Evolutionary conservation across 331 rosid species (phyloP), one percentile per base, ranked within the genome.

Genomic region (Acacia pycnantha): DNA sequence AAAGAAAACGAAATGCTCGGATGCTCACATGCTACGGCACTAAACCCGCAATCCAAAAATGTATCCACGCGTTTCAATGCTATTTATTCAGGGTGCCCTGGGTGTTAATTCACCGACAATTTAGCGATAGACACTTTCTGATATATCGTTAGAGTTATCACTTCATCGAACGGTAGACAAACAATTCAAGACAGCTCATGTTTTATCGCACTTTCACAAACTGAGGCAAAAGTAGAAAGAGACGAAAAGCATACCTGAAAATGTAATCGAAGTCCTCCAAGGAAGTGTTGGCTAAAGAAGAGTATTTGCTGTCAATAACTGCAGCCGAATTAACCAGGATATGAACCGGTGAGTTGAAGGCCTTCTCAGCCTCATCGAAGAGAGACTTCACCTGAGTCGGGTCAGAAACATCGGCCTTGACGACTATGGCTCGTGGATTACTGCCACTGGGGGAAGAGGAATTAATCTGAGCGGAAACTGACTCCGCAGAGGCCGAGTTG

Each of bases 241-340:
- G 37, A 14, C 29, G 5, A 51, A 22, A 56, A 19, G 13, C 0
- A 12, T 41, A 66, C 84, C 84, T 74, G 76, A 83, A 71, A 74
- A 41, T 71, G 31, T 43, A 31, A 51, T 87, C 90, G 77, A 87
- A 87, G 24, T 77, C 70, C 59, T 82, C 86, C 31, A 78, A n/a
- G n/a, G 84, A 41, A 56, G 67, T 87, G 78, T 79, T 24, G 51
- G 82, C 75, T 6, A 87, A 13, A 2, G 86, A 24, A 6, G 84
- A 58, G 82, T 70, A 74, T 4, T 68, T 56, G 69, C 71, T 27
- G 73, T 78, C 84, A 3, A 27, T 0, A 43, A 84, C 64, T 18
- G 84, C 88, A 9, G 88, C 90, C 2, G 88, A 78, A 47, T 87
- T 87, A 26, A 87, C 86, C 61, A 87, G 56, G 74, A 87, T 79